These are phyloP conservation scores for Didymella keratinophila DNA, from an alignment of 2,329 filamentous ascomycete genomes.

Conservation along the genomic window DNA sequence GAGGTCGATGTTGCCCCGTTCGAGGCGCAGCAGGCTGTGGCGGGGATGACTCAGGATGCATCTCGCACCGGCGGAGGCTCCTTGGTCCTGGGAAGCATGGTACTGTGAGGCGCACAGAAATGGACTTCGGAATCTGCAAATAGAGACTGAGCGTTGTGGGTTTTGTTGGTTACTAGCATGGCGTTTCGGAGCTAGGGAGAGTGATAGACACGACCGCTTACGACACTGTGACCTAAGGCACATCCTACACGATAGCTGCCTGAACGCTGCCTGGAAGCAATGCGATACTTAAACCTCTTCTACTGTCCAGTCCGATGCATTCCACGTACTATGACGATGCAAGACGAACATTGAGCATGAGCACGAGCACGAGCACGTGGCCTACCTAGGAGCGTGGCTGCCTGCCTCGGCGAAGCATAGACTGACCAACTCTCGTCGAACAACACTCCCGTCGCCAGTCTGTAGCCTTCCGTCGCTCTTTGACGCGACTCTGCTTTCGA, in stretches of 20 bases:
- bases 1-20: conserved; percentile 33
- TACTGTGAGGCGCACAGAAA: conserved; percentile 36
- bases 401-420: not conserved
- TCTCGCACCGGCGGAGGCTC: conserved; percentile 31
- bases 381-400: not conserved
- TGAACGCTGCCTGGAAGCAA: not conserved
- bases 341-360: not conserved
- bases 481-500: not conserved
- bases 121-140: conserved; percentile 30
- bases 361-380: conserved; percentile 1
- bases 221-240: conserved; percentile 2
- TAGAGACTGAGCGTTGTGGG: conserved; percentile 28
- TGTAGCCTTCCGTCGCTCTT: not conserved
- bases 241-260: conserved; percentile 1
- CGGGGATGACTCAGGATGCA: conserved; percentile 35
- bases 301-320: not conserved
- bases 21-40: conserved; percentile 32
- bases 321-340: not conserved
- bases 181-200: conserved; percentile 13
- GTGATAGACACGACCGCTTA: conserved; percentile 17
- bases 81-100: conserved; percentile 44
- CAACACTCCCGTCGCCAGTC: not conserved
- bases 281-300: not conserved
- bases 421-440: not conserved
- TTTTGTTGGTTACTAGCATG: conserved; percentile 10